phyloP scores from a whole-genome alignment of 805 yeast species.

The Candida methanosorbosa region DNA sequence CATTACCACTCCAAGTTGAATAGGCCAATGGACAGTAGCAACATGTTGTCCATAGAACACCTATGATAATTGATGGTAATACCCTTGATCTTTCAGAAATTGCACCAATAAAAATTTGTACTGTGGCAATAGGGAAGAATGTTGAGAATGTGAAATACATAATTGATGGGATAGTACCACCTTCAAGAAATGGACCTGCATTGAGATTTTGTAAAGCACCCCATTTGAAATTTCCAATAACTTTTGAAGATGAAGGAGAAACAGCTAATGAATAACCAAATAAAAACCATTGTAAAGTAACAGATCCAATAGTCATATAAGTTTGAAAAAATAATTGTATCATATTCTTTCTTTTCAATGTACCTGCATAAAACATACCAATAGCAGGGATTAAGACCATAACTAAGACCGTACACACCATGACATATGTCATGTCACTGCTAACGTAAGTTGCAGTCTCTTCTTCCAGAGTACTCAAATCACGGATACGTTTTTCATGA shows the following conservation, averaged over 20 bases:
- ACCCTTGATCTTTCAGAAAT: conserved; percentile 35
- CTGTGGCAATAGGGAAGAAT: conserved; percentile 40
- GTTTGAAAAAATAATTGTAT: conserved; percentile 36
- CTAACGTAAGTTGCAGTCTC: conserved; percentile 27
- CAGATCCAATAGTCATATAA: conserved; percentile 30
- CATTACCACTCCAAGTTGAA: conserved; percentile 37
- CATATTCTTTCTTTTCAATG: conserved; percentile 31
- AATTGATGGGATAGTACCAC: conserved; percentile 40
- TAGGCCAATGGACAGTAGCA: conserved; percentile 37
- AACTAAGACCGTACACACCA: conserved; percentile 41
- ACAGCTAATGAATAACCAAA: conserved; percentile 36
- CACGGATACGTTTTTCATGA: conserved; percentile 16
- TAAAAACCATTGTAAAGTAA: conserved; percentile 34
- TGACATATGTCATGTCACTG: conserved; percentile 41
- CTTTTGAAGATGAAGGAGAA: conserved; percentile 23
- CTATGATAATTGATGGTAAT: conserved; percentile 32
- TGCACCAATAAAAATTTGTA: conserved; percentile 38
- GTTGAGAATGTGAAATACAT: conserved; percentile 34
- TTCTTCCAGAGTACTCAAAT: conserved; percentile 20
- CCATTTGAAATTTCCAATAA: conserved; percentile 27
- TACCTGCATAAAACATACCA: conserved; percentile 37
- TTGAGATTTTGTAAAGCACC: conserved; percentile 32
- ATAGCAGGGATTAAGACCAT: conserved; percentile 38
- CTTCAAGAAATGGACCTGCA: conserved; percentile 32
- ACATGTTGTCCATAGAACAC: conserved; percentile 31